phyloP scores from a whole-genome alignment of 1,284 basidiomycete genomes.

The Puccinia horiana region DNA sequence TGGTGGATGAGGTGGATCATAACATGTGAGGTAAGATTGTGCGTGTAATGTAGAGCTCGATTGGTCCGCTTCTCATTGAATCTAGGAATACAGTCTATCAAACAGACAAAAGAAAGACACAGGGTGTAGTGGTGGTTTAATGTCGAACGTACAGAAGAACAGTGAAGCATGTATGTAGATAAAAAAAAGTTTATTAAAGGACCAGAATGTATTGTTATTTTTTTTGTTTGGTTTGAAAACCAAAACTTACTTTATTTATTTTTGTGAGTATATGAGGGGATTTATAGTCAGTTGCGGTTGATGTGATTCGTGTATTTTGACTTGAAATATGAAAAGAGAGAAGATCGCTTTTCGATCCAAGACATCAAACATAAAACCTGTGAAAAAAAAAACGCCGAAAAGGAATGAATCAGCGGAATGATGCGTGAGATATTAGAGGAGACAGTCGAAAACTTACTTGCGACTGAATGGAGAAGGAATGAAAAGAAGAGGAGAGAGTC shows the following conservation, averaged over 20 bases:
- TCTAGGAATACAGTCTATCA: slow-evolving; percentile 13
- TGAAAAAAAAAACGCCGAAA: not conserved
- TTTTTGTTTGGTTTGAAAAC: too few relatives aligned
- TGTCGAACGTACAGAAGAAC: not conserved
- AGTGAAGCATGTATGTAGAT: not conserved
- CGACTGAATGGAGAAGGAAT: not conserved
- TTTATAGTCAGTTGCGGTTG: too few relatives aligned
- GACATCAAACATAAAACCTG: slow-evolving; percentile 17
- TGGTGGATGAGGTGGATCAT: too few relatives aligned
- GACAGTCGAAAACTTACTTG: slow-evolving; percentile 1
- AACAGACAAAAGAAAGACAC: not conserved
- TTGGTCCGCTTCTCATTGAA: too few relatives aligned
- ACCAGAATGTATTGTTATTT: too few relatives aligned
- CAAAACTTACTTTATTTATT: not conserved
- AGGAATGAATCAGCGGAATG: not conserved
- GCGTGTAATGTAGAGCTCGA: too few relatives aligned
- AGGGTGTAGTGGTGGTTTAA: too few relatives aligned
- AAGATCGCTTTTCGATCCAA: not conserved
- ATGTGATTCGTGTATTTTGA: not conserved
- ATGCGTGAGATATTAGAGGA: not conserved
- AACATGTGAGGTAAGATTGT: not conserved
- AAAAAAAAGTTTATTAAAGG: too few relatives aligned
- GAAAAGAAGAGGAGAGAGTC: not conserved
- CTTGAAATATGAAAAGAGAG: not conserved
- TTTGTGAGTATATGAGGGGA: not conserved